Conservation (phyloP, 805 yeast species). For the Teunomyces stri region DNA sequence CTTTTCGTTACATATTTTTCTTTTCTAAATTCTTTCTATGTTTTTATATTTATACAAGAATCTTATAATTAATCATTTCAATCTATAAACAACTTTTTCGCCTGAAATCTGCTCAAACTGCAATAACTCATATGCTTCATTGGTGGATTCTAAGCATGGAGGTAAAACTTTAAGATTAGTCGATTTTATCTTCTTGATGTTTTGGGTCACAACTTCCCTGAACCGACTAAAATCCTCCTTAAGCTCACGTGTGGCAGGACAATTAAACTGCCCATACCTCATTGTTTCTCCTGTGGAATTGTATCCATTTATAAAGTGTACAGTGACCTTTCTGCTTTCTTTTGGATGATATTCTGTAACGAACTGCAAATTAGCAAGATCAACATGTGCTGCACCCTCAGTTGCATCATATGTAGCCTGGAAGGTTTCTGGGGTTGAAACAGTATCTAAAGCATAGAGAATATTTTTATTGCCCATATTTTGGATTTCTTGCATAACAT, state of each 20-base stretch:
- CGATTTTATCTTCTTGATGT: slow-evolving; percentile 14
- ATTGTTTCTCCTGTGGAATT: slow-evolving; percentile 5
- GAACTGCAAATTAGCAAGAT: slow-evolving; percentile 8
- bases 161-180: slow-evolving; percentile 23
- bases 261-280: slow-evolving; percentile 2
- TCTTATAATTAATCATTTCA: not conserved
- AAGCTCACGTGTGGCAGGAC: slow-evolving; percentile 5
- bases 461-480: slow-evolving; percentile 17
- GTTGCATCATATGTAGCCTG: slow-evolving; percentile 29
- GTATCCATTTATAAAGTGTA: slow-evolving; percentile 8
- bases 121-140: slow-evolving; percentile 39
- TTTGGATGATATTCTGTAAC: not conserved
- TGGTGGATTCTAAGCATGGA: slow-evolving; percentile 26
- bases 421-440: slow-evolving; percentile 19
- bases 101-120: slow-evolving; percentile 39
- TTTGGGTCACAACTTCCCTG: slow-evolving; percentile 23
- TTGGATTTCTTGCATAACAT: slow-evolving; percentile 22
- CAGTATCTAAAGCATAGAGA: slow-evolving; percentile 27
- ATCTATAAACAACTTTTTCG: slow-evolving; percentile 43
- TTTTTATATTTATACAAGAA: not conserved
- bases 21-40: too few species aligned
- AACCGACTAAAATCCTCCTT: slow-evolving; percentile 12
- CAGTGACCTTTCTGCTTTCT: slow-evolving; percentile 4
- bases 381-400: slow-evolving; percentile 18
- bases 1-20: too few species aligned